phyloP scores from a whole-genome alignment of 1,139 yeast species.

The Zygoascus meyerae region DNA sequence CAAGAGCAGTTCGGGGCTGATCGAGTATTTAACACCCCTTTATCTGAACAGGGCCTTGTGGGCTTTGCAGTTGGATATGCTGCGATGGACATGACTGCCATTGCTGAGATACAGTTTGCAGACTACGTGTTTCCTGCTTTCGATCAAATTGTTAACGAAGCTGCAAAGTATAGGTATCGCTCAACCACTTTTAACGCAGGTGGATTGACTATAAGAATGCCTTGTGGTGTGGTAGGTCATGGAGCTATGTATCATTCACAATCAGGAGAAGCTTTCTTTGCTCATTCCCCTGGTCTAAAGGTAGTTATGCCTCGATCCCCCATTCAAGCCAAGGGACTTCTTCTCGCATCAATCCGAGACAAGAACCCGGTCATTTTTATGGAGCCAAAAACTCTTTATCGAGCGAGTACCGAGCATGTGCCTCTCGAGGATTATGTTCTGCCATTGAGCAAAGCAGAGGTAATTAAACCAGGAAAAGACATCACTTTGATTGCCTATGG shows the following conservation, averaged over 20 bases:
- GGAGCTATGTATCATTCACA: conserved; percentile 37
- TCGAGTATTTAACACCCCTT: conserved; percentile 35
- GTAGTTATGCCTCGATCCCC: conserved; percentile 37
- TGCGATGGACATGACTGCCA: conserved; percentile 34
- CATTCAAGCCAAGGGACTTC: conserved; percentile 34
- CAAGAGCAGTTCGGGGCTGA: conserved; percentile 35
- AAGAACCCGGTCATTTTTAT: conserved; percentile 34
- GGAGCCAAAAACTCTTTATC: conserved; percentile 35
- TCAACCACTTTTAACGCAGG: conserved; percentile 30
- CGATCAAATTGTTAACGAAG: conserved; percentile 37
- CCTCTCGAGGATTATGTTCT: conserved; percentile 32
- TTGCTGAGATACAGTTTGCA: conserved; percentile 37
- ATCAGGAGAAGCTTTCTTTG: conserved; percentile 34
- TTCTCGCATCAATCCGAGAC: conserved; percentile 31
- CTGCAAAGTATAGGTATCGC: conserved; percentile 35
- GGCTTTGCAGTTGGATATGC: conserved; percentile 37
- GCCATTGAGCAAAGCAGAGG: conserved; percentile 34
- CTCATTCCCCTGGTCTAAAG: conserved; percentile 34
- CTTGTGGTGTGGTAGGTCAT: conserved; percentile 36
- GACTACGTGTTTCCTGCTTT: conserved; percentile 37
- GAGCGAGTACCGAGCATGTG: conserved; percentile 34
- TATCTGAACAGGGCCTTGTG: conserved; percentile 34
- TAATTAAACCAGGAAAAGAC: conserved; percentile 29
- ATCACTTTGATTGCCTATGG: conserved; percentile 35
- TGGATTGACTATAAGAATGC: conserved; percentile 36